Evolutionary conservation across 2,329 filamentous ascomycete genomes (phyloP).

Genomic region (Phaeosphaeria sp.): DNA sequence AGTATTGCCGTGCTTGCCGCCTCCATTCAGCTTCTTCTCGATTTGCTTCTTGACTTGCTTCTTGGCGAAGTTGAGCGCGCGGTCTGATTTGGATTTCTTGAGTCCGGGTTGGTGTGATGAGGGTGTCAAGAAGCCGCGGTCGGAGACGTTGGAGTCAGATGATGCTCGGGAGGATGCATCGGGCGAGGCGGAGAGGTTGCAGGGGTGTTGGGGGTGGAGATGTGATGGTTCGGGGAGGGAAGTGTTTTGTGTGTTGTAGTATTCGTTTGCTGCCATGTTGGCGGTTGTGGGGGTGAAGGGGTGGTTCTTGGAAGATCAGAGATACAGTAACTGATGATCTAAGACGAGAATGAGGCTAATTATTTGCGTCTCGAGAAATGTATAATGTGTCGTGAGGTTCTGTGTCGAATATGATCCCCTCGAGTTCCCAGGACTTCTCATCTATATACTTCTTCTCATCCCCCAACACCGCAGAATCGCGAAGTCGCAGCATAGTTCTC

Average conservation of each 20-base stretch:
- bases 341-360: too few relatives aligned
- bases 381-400: background rate
- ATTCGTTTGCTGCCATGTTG: slow-evolving; percentile 7
- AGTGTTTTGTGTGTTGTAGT: background rate
- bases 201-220: background rate
- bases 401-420: background rate
- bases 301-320: too few relatives aligned
- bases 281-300: background rate
- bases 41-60: slow-evolving; percentile 8
- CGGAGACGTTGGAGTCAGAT: background rate
- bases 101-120: background rate
- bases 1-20: background rate
- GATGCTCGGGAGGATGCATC: background rate
- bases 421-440: background rate
- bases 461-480: background rate
- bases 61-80: slow-evolving; percentile 5
- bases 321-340: too few relatives aligned
- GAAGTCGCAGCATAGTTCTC: background rate
- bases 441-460: background rate
- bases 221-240: background rate
- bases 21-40: slow-evolving; percentile 4
- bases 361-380: too few relatives aligned
- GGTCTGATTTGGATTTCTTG: slow-evolving; percentile 5
- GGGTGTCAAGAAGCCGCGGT: slow-evolving; percentile 1
- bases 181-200: background rate